Evolutionary conservation across 208 protist genomes (phyloP).

Genomic region (Crithidia bombi): DNA sequence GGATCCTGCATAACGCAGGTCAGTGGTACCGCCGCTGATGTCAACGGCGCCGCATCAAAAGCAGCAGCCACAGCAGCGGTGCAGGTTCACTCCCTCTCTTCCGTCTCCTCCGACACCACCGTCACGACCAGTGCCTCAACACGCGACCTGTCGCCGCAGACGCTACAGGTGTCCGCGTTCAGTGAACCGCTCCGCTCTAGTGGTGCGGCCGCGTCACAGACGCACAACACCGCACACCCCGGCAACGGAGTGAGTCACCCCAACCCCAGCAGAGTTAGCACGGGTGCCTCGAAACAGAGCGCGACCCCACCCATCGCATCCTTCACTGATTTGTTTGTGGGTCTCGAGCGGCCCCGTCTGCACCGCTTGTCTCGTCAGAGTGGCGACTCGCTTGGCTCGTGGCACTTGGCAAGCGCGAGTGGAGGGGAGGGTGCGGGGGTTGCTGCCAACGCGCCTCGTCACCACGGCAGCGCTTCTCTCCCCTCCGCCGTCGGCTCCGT

Average conservation of each 20-base stretch:
- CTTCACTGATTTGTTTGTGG: slow-evolving; percentile 35
- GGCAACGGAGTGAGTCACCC: background rate
- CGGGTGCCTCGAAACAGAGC: background rate
- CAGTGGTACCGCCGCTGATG: background rate
- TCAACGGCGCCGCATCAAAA: no score
- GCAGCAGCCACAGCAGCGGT: background rate
- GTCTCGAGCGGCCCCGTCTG: slow-evolving; percentile 22
- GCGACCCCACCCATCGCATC: background rate
- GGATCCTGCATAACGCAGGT: slow-evolving; percentile 7
- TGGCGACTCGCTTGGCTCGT: slow-evolving; percentile 1
- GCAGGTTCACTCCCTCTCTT: slow-evolving; percentile 18
- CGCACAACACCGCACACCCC: background rate
- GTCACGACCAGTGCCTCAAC: background rate
- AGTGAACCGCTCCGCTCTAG: no score
- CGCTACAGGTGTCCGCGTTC: background rate
- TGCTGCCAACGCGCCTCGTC: background rate
- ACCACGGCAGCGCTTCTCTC: background rate
- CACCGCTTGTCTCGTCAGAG: slow-evolving; percentile 8
- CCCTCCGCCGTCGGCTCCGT: slow-evolving; percentile 6
- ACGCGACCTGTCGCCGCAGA: slow-evolving; percentile 10
- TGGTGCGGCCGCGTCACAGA: no score
- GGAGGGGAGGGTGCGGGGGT: background rate
- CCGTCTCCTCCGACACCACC: slow-evolving; percentile 14
- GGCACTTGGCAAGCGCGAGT: background rate
- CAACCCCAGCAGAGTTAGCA: background rate